Evolutionary conservation across 2,329 filamentous ascomycete species (phyloP).

Genomic region (Didymella pomorum): DNA sequence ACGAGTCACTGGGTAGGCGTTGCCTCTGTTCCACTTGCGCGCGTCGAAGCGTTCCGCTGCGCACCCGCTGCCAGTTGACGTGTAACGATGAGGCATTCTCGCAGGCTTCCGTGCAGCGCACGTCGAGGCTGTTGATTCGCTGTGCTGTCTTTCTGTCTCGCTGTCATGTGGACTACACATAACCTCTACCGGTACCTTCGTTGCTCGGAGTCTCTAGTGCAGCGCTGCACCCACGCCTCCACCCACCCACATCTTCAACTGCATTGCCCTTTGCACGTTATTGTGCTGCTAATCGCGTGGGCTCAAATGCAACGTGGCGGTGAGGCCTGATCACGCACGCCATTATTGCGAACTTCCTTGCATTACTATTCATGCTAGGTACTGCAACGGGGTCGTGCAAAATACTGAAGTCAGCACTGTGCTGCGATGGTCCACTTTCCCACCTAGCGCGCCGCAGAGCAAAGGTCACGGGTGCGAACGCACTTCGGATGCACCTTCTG

Average conservation of each 20-base stretch:
- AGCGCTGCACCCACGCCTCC: not conserved
- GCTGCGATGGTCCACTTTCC: not conserved
- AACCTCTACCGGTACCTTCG: not conserved
- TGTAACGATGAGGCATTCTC: constrained; percentile 6
- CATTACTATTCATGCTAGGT: not conserved
- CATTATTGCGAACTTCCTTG: not conserved
- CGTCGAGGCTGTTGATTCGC: constrained; percentile 4
- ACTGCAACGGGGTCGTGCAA: not conserved
- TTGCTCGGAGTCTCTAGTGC: not conserved
- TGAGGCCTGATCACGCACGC: too few relatives aligned
- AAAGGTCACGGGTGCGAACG: constrained; percentile 9
- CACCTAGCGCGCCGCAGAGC: not conserved
- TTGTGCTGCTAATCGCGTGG: not conserved
- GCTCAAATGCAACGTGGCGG: too few relatives aligned
- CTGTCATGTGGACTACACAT: not conserved
- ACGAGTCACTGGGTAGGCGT: not conserved
- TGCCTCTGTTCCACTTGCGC: constrained; percentile 4
- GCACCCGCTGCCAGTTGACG: constrained; percentile 6
- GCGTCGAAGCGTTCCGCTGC: constrained; percentile 6
- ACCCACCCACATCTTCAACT: not conserved
- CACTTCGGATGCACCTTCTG: constrained; percentile 15
- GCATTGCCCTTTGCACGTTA: not conserved
- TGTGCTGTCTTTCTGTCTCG: not conserved
- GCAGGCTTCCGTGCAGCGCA: not conserved
- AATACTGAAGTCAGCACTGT: constrained; percentile 1